Evolutionary conservation across 148 eudicot species (phyloP), one percentile per base, ranked within the genome.

Genomic region (Rhododendron simsii): DNA sequence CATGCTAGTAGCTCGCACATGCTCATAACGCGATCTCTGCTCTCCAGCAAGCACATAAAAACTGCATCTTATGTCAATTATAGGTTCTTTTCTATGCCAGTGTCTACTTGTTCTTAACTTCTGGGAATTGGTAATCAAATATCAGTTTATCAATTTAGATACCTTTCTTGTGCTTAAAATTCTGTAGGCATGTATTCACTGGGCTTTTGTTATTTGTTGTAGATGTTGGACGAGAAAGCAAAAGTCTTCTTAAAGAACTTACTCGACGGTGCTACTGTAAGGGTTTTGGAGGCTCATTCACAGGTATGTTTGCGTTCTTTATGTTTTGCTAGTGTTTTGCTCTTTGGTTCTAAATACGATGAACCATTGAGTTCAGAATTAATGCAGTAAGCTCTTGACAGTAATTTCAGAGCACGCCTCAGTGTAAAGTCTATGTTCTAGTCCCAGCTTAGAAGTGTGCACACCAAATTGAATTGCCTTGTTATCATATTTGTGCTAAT

Each of bases 141-240:
- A 21, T 21, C 47, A 50, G 47, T 47, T 7, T n/a, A 48, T 33
- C 16, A 11, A 73, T 50, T 33, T 6, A 44, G 28, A 14, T 67
- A 10, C 37, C 26, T 83, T 47, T 83, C 74, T 41, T 47, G 4
- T n/a, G 15, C 78, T 26, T 84, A 3, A 75, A 18, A 28, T 74
- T 26, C 28, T 53, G 35, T 51, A 75, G 33, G 14, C 75, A 23
- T 65, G 33, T 5, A 33, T 37, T 65, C 20, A 21, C 44, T 51
- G 81, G 11, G 30, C 33, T 75, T 28, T 59, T 61, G 13, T 69
- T 51, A 15, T 80, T 73, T 74, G 47, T 39, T 39, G 2, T 37
- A 39, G 45, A 15, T 75, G 93, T 82, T 85, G 86, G 93, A 90
- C 82, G 90, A 88, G 86, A 84, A 89, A 78, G 77, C 89, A n/a